phyloP scores from a whole-genome alignment of 768 basidiomycete species.

The Hypholoma sublateritium region DNA sequence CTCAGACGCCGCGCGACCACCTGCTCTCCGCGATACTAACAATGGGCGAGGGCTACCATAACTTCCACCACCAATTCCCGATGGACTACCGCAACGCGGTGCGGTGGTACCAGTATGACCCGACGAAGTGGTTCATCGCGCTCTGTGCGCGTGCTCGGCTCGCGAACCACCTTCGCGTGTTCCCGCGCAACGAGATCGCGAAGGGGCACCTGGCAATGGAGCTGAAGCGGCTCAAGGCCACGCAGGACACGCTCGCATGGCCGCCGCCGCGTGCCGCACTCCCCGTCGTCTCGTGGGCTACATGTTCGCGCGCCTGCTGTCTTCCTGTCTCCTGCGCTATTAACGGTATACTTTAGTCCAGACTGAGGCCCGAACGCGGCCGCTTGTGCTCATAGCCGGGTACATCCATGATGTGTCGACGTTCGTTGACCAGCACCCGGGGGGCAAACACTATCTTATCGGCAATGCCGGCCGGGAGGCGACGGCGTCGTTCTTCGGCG shows the following conservation, averaged over 20 bases:
- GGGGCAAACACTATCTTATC: slow-evolving; percentile 61
- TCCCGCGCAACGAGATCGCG: slow-evolving; percentile 86
- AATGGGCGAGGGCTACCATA: slow-evolving; percentile 88
- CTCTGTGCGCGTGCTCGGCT: slow-evolving; percentile 59
- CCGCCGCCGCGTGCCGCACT: slow-evolving; percentile 56
- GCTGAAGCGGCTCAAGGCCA: slow-evolving; percentile 65
- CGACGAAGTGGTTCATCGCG: slow-evolving; percentile 95
- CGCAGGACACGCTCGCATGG: slow-evolving; percentile 67
- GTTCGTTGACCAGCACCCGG: slow-evolving; percentile 79
- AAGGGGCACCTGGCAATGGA: slow-evolving; percentile 85
- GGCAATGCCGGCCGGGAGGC: slow-evolving; percentile 76
- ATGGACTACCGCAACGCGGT: slow-evolving; percentile 84
- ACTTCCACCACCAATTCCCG: slow-evolving; percentile 90
- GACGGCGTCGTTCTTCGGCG: slow-evolving; percentile 83
- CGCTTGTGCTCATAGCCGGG: slow-evolving; percentile 75
- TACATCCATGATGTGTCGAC: slow-evolving; percentile 84
- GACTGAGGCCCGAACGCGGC: slow-evolving; percentile 61
- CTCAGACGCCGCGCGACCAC: slow-evolving; percentile 73
- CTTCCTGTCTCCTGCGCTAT: neutral
- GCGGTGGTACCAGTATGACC: slow-evolving; percentile 85
- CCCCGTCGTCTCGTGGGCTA: slow-evolving; percentile 81
- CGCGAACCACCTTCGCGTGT: slow-evolving; percentile 79
- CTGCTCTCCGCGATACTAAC: slow-evolving; percentile 81
- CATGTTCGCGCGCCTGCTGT: slow-evolving; percentile 47
- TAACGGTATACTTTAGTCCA: slow-evolving; percentile 44